phyloP scores from a whole-genome alignment of 805 yeast species.

The Candida piceae region DNA sequence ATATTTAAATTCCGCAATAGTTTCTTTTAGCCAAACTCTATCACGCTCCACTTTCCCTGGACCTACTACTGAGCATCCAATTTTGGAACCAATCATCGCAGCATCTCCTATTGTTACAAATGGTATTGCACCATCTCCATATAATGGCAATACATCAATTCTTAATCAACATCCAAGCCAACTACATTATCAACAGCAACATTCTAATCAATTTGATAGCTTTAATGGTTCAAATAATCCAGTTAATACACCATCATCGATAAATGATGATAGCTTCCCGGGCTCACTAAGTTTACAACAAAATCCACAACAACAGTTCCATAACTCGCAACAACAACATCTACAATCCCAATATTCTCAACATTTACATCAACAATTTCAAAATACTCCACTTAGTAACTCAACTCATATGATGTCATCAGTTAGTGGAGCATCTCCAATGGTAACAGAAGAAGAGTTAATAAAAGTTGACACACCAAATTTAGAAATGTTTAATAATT shows the following conservation, averaged over 20 bases:
- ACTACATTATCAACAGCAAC: slow-evolving; percentile 37
- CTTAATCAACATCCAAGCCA: slow-evolving; percentile 28
- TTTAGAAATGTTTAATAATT: slow-evolving; percentile 15
- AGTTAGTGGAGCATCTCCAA: neutral
- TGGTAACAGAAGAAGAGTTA: neutral
- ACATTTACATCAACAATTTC: slow-evolving; percentile 6
- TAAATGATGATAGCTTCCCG: slow-evolving; percentile 13
- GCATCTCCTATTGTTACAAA: slow-evolving; percentile 12
- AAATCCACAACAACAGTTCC: slow-evolving; percentile 3
- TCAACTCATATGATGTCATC: neutral
- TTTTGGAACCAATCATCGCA: slow-evolving; percentile 31
- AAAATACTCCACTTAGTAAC: neutral
- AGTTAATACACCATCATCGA: slow-evolving; percentile 6
- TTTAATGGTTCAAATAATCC: neutral
- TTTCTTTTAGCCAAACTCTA: slow-evolving; percentile 22
- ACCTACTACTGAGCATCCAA: slow-evolving; percentile 35
- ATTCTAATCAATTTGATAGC: slow-evolving; percentile 1
- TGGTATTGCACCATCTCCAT: slow-evolving; percentile 33
- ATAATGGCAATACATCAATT: slow-evolving; percentile 36
- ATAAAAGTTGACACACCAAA: slow-evolving; percentile 10
- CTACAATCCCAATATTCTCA: too few species aligned
- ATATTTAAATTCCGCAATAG: slow-evolving; percentile 29
- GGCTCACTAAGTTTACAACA: slow-evolving; percentile 1
- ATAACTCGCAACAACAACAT: too few species aligned
- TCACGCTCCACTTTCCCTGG: slow-evolving; percentile 24